Conservation (phyloP, 1,139 yeast genomes). For the Geotrichum histeridarum region DNA sequence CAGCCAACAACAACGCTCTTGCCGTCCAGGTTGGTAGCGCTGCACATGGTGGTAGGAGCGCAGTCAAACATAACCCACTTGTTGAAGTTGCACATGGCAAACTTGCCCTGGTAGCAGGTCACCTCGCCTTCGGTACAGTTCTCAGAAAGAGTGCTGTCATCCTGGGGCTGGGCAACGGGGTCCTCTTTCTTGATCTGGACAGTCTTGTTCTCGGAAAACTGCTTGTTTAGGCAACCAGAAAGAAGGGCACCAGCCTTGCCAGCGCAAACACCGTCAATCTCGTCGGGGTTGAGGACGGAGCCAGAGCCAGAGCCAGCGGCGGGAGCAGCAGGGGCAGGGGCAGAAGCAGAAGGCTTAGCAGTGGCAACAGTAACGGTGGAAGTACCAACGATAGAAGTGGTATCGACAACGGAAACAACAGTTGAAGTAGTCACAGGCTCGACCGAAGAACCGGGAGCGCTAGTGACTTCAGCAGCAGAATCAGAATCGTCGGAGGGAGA, state of each 20-base stretch:
- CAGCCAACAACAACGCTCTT: constrained; percentile 29
- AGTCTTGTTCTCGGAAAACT: constrained; percentile 9
- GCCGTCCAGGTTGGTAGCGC: constrained; percentile 41
- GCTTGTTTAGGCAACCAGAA: constrained; percentile 16
- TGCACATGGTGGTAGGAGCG: constrained; percentile 56
- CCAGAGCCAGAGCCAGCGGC: constrained; percentile 19
- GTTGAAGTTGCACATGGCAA: constrained; percentile 52
- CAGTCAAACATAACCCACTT: constrained; percentile 52
- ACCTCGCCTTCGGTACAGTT: constrained; percentile 47
- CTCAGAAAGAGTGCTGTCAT: constrained; percentile 15
- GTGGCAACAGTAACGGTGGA: constrained; percentile 20
- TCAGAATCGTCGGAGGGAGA: background rate
- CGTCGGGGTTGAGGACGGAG: constrained; percentile 10
- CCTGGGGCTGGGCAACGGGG: constrained; percentile 21
- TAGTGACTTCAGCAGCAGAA: background rate
- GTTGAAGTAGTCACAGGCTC: background rate
- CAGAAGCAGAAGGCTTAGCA: constrained; percentile 21
- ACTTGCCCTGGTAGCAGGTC: constrained; percentile 48
- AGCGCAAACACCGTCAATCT: constrained; percentile 13
- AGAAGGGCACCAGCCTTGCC: constrained; percentile 13
- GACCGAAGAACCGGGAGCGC: constrained; percentile 2
- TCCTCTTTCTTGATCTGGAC: constrained; percentile 16
- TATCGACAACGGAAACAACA: background rate
- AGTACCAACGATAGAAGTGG: constrained; percentile 1
- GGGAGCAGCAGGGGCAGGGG: constrained; percentile 23